Conservation (phyloP, 768 basidiomycete species). For the Scleroderma bovista region DNA sequence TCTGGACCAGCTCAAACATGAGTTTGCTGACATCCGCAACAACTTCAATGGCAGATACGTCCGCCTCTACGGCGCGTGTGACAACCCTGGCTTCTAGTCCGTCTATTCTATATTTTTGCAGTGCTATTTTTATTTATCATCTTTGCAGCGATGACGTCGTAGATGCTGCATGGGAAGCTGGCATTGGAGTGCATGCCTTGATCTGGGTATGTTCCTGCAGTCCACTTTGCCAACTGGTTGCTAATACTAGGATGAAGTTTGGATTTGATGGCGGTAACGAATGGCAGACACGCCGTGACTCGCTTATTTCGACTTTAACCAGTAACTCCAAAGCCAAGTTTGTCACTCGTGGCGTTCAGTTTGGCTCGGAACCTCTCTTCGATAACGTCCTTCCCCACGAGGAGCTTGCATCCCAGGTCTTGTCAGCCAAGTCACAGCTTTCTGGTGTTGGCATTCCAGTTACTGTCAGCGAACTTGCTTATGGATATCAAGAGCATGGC, state of each 20-base stretch:
- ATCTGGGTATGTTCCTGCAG: conserved; percentile 54
- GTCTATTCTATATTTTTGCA: background rate
- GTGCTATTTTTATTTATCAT: conserved; percentile 14
- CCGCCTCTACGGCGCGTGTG: conserved; percentile 41
- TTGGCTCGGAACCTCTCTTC: conserved; percentile 66
- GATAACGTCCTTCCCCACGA: conserved; percentile 48
- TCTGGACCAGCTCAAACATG: conserved; percentile 38
- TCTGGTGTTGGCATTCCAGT: conserved; percentile 55
- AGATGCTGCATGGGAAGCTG: conserved; percentile 61
- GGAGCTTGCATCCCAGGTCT: conserved; percentile 48
- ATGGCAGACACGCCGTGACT: conserved; percentile 52
- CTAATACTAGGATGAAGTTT: conserved; percentile 21
- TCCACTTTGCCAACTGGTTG: background rate
- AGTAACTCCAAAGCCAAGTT: conserved; percentile 60
- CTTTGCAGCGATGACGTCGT: conserved; percentile 49
- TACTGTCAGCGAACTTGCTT: conserved; percentile 64
- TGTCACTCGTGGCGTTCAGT: conserved; percentile 60
- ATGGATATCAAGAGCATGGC: conserved; percentile 47
- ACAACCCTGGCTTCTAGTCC: conserved; percentile 36
- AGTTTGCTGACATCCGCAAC: conserved; percentile 56
- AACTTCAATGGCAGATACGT: conserved; percentile 63
- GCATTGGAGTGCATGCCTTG: conserved; percentile 67
- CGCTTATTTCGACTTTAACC: conserved; percentile 46
- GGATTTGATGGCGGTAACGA: conserved; percentile 35
- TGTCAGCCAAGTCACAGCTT: conserved; percentile 42